Evolutionary conservation across 192 early-diverging fungal genomes (phyloP).

Genomic region (Backusella psychrophila): DNA sequence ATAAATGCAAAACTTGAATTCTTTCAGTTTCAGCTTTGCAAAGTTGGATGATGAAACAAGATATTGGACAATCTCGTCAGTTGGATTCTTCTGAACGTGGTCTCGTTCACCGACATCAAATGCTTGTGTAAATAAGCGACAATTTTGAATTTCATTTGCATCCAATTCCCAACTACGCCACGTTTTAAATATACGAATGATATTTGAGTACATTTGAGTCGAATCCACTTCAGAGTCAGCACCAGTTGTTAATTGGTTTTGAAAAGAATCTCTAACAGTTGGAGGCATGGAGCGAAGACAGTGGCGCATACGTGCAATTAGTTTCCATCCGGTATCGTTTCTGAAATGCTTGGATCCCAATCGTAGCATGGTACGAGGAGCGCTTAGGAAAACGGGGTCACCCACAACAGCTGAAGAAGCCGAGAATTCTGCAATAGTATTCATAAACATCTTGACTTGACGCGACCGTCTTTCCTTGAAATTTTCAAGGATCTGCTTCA

Average conservation of each 20-base stretch:
- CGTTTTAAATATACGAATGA: slow-evolving; percentile 45
- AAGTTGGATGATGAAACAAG: slow-evolving; percentile 34
- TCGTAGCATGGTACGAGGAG: slow-evolving; percentile 62
- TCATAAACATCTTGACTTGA: slow-evolving; percentile 56
- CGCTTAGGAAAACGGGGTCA: slow-evolving; percentile 66
- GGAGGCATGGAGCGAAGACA: slow-evolving; percentile 48
- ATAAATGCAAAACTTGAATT: slow-evolving; percentile 44
- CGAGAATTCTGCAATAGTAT: slow-evolving; percentile 52
- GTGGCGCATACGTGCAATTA: slow-evolving; percentile 64
- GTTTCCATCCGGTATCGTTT: slow-evolving; percentile 73
- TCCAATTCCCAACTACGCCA: slow-evolving; percentile 69
- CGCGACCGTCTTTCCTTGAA: slow-evolving; percentile 47
- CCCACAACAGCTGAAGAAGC: slow-evolving; percentile 38
- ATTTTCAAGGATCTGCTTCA: slow-evolving; percentile 45
- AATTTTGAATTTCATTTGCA: slow-evolving; percentile 33
- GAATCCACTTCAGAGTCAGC: slow-evolving; percentile 31
- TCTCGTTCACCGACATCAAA: slow-evolving; percentile 25
- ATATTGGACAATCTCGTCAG: slow-evolving; percentile 28
- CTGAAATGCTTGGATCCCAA: slow-evolving; percentile 61
- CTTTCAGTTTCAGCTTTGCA: slow-evolving; percentile 40
- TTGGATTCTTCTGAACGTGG: background rate
- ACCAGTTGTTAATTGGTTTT: slow-evolving; percentile 41
- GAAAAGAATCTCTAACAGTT: slow-evolving; percentile 32
- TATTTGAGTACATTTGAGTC: slow-evolving; percentile 43
- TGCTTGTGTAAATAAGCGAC: slow-evolving; percentile 47